Base-by-base conservation (phyloP, 2,329 filamentous ascomycete species). In the Ambrosiella cleistominuta region DNA sequence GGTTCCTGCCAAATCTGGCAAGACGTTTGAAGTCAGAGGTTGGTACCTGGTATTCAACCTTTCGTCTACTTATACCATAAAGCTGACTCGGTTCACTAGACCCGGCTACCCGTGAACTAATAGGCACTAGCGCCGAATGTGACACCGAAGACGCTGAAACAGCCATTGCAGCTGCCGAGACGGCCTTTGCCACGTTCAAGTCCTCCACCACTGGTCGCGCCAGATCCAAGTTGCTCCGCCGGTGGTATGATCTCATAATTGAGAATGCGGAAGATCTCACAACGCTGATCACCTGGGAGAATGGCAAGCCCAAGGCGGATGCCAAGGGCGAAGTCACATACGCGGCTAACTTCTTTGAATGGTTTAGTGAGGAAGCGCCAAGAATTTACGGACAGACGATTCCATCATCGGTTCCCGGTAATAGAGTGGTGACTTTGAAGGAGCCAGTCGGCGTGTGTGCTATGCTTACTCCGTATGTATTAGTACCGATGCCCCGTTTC, bases 11-110 rank as follows among this genome's bases (percentile, higher is more conserved):
- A 80, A 82, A 66, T 95, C 88, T 0, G 88, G 88, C 67, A 83
- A 94, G 78, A 95, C 88, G 51, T 98, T 97, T 70, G 83, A 93
- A 68, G 87, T 96, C 61, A 76, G 80, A 63, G 85, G 82, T 84
- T 71, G 63, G 67, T 61, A 11, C 38, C 55, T 38, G 11, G 7
- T 3, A 42, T 42, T 42, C 6, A 42, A n/a, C 1, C 11, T 12
- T 12, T 42, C 39, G 11, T 42, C 39, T 42, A 12, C 39, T 12
- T 42, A 2, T 42, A 42, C 39, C 39, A 19, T 39, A 15, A 36
- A 27, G 6, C 39, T 42, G 4, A 42, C 9, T 51, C 13, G 27
- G 27, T 27, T 13, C 27, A 8, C 44, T 64, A 83, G 89, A 98
- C 69, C 93, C 93, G 7, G 83, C 88, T 1, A 88, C 88, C 8